phyloP scores from a whole-genome alignment of 1,284 basidiomycete species.

The Porphyrellus sp. region DNA sequence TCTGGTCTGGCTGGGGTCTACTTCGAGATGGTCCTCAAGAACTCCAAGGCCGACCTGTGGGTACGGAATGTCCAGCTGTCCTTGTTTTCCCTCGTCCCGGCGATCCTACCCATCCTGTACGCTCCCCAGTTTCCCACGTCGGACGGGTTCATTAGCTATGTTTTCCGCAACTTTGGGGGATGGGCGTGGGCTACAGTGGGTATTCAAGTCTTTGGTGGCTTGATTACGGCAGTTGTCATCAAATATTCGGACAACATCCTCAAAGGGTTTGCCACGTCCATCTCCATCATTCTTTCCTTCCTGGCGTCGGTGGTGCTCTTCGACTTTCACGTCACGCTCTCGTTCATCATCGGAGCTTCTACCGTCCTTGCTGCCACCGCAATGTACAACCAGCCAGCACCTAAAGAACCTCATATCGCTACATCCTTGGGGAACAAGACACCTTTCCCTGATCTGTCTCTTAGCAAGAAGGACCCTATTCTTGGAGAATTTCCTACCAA shows the following conservation, averaged over 20 bases:
- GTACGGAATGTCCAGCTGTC: constrained; percentile 78
- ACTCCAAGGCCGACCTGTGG: constrained; percentile 69
- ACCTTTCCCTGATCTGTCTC: constrained; percentile 51
- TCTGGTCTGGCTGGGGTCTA: constrained; percentile 81
- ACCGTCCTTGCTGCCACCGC: constrained; percentile 87
- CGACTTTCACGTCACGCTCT: constrained; percentile 81
- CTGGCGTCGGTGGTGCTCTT: constrained; percentile 88
- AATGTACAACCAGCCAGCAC: constrained; percentile 74
- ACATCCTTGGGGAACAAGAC: constrained; percentile 37
- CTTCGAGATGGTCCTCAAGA: constrained; percentile 81
- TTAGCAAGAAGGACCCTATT: constrained; percentile 53
- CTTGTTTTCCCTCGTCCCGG: constrained; percentile 73
- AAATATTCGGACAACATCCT: constrained; percentile 89
- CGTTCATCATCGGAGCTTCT: constrained; percentile 81
- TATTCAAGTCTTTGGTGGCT: constrained; percentile 89
- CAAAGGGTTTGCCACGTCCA: constrained; percentile 93
- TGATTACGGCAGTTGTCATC: constrained; percentile 87
- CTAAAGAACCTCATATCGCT: constrained; percentile 43
- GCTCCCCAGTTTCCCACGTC: constrained; percentile 39
- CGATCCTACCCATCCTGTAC: constrained; percentile 66
- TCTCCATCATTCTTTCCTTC: constrained; percentile 93
- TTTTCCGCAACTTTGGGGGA: constrained; percentile 78
- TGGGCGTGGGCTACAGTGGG: constrained; percentile 94
- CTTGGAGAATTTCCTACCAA: constrained; percentile 52
- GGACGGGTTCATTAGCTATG: constrained; percentile 42